Evolutionary conservation across 257 asterid species (phyloP).

Genomic region (Solanum sejunctum): DNA sequence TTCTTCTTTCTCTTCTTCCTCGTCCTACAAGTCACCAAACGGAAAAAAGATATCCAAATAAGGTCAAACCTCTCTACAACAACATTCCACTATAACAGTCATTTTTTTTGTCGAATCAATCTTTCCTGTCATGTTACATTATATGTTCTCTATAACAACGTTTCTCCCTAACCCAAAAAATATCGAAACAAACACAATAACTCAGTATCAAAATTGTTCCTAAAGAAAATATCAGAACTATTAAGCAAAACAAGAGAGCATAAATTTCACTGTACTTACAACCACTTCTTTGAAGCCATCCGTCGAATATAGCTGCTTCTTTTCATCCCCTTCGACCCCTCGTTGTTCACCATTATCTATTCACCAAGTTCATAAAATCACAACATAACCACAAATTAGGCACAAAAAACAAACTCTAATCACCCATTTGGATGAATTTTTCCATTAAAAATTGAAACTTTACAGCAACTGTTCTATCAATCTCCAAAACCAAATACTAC

Average conservation of each 20-base stretch:
- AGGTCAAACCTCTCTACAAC: not conserved
- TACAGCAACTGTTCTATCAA: not conserved
- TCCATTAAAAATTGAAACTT: not conserved
- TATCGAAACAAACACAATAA: not conserved
- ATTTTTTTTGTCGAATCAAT: not conserved
- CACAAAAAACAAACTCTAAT: not conserved
- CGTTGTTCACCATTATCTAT: constrained; percentile 39
- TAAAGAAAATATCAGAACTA: not conserved
- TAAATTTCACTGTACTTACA: constrained; percentile 14
- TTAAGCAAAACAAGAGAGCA: not conserved
- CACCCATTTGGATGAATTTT: not conserved
- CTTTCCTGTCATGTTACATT: not conserved
- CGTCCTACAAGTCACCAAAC: constrained; percentile 14
- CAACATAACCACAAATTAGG: not conserved
- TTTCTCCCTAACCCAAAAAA: not conserved
- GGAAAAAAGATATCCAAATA: not conserved
- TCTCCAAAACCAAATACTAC: not conserved
- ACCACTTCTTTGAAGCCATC: constrained; percentile 49
- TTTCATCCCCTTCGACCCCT: constrained; percentile 22
- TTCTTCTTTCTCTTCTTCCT: constrained; percentile 82
- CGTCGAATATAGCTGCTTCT: constrained; percentile 24
- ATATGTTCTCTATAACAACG: not conserved
- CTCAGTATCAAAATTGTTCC: not conserved
- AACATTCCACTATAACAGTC: not conserved
- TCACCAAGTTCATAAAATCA: constrained; percentile 11